A percentile compares a stretch with the other conserved stretches of the same genome.
phyloP scores from a whole-genome alignment of 805 yeast species.

The Vanderwaltozyma polyspora region DNA sequence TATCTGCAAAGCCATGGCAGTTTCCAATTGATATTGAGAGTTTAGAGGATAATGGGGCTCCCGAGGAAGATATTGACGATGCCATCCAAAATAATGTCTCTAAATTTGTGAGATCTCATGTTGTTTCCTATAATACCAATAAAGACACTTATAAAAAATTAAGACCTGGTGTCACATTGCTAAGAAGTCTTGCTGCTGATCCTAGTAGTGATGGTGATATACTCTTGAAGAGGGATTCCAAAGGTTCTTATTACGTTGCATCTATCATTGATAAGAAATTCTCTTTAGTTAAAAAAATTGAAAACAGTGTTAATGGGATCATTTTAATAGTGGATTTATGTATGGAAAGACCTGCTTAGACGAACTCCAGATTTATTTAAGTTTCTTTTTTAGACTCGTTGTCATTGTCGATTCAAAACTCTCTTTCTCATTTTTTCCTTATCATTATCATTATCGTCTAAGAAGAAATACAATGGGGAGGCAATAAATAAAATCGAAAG shows the following conservation, averaged over 20 bases:
- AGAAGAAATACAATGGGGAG: too few relatives aligned
- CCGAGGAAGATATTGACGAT: conserved; percentile 37
- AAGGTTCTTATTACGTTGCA: conserved; percentile 28
- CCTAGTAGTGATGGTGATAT: conserved; percentile 29
- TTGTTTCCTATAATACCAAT: conserved; percentile 28
- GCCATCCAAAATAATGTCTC: conserved; percentile 41
- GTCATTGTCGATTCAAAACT: not conserved
- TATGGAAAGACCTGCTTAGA: conserved; percentile 25
- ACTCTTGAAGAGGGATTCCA: conserved; percentile 26
- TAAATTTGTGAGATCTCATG: conserved; percentile 53
- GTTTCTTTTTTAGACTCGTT: not conserved
- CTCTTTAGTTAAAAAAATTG: conserved; percentile 26
- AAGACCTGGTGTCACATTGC: conserved; percentile 3
- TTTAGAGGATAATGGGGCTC: conserved; percentile 15
- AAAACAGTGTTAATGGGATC: conserved; percentile 36
- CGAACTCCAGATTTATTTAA: not conserved
- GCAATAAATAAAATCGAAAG: too few relatives aligned
- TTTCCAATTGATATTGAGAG: conserved; percentile 44
- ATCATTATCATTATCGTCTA: too few relatives aligned
- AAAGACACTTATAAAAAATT: conserved; percentile 2
- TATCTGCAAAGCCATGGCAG: conserved; percentile 66
- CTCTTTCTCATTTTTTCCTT: not conserved
- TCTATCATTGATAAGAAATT: conserved; percentile 27
- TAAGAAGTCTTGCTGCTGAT: conserved; percentile 14
- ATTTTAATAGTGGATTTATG: conserved; percentile 31